phyloP scores from a whole-genome alignment of 1,284 basidiomycete genomes.

The Puccinia horiana region DNA sequence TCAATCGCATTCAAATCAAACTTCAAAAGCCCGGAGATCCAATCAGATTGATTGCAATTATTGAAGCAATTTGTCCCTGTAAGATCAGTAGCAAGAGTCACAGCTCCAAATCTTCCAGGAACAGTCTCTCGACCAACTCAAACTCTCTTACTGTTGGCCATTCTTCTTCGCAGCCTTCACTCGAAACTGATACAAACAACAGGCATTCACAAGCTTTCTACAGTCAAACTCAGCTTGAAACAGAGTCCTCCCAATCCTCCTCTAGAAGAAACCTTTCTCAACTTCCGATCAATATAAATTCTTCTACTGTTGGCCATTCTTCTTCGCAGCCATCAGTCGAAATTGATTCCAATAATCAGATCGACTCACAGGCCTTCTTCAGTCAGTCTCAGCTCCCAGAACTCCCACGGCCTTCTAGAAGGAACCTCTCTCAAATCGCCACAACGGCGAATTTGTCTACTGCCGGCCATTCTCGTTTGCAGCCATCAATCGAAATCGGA shows the following conservation, averaged over 20 bases:
- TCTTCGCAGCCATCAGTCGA: not conserved
- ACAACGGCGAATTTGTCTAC: no score
- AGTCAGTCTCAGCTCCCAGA: not conserved
- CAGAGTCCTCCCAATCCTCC: not conserved
- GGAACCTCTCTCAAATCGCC: no score
- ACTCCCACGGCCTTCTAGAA: no score
- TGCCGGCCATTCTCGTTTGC: no score
- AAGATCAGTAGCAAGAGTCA: slow-evolving; percentile 26
- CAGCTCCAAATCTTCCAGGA: slow-evolving; percentile 16
- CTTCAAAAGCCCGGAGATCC: slow-evolving; percentile 34
- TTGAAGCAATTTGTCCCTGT: slow-evolving; percentile 44
- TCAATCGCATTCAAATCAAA: slow-evolving; percentile 38
- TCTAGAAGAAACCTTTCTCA: not conserved
- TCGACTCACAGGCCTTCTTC: not conserved
- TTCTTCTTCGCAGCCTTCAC: not conserved
- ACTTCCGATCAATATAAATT: not conserved
- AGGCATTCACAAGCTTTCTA: not conserved
- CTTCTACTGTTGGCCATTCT: not conserved
- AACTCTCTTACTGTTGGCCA: not conserved
- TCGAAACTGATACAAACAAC: not conserved
- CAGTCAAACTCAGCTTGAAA: not conserved
- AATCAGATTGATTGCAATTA: slow-evolving; percentile 18
- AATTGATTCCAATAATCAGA: not conserved
- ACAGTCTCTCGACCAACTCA: not conserved
- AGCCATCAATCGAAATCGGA: no score